Base-by-base conservation (phyloP, 495 filamentous ascomycete species). In the Aspergillus funiculosus region DNA sequence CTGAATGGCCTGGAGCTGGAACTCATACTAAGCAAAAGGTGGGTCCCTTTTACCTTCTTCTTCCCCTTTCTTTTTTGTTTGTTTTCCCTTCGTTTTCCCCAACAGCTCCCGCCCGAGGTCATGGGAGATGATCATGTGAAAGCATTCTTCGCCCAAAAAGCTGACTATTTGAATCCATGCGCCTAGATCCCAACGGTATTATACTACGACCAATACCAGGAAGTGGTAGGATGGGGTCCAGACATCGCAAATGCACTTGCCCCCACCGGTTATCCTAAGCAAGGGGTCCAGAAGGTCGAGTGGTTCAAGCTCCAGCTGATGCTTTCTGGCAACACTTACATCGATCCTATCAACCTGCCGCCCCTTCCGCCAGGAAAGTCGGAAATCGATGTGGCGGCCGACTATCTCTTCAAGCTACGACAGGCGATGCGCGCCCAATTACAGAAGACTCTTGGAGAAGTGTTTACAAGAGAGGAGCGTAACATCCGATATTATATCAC, bases 261-360 rank as follows among this genome's bases (percentile, higher is more conserved):
- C 41, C 84, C 85, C 19, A 87, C 84, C 29, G 84, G 84, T 39
- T 88, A 87, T 61, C 84, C 84, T 9, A 88, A 87, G 58, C 81
- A 79, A 42, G 83, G 83, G 27, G 84, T 88, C 43, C 84, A 87
- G 60, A 88, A 88, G 62, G 84, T 88, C 9, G 84, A 88, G 64
- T 88, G 84, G 84, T 88, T 88, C 69, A 88, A 88, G 65, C 74
- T 87, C 13, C 84, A 88, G 61, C 74, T 88, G 44, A 88, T 88
- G 84, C 73, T 86, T 13, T 85, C 81, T 13, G 84, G 84, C 40
- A 87, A 87, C 58, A 88, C 83, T 3, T 88, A 88, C 59, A 86
- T 88, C 49, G 85, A 88, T 48, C 85, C 83, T 24, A 87, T 87
- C 69, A 87, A 87, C 64, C 73, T 87, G 29, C 84, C 84, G 24